phyloP scores from a whole-genome alignment of 805 yeast species.

The Yarrowia sp. region DNA sequence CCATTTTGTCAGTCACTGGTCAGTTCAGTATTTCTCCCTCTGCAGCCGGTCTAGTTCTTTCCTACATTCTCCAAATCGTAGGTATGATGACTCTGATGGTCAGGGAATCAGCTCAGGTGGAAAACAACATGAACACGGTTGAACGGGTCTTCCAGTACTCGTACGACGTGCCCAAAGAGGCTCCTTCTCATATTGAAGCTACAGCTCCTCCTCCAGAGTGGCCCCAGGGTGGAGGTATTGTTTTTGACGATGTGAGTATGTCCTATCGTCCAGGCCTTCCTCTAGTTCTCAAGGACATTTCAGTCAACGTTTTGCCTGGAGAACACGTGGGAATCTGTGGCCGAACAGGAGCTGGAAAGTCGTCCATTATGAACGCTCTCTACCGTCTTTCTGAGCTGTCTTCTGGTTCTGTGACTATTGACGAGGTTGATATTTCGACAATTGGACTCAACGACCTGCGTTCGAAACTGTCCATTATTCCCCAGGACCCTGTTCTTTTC shows the following conservation, averaged over 20 bases:
- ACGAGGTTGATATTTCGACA: conserved; percentile 57
- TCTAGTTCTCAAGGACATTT: conserved; percentile 62
- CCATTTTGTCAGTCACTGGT: conserved; percentile 55
- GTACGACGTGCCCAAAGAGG: conserved; percentile 56
- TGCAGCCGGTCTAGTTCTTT: conserved; percentile 60
- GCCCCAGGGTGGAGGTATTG: conserved; percentile 81
- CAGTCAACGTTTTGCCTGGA: conserved; percentile 69
- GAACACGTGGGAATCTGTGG: conserved; percentile 93
- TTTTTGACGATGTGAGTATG: conserved; percentile 68
- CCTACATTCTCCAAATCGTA: conserved; percentile 54
- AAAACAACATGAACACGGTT: conserved; percentile 70
- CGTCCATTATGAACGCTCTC: conserved; percentile 90
- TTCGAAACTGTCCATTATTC: conserved; percentile 62
- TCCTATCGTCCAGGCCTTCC: conserved; percentile 88
- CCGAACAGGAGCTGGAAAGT: conserved; percentile 97
- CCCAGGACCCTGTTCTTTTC: conserved; percentile 77
- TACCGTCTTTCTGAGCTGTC: conserved; percentile 59
- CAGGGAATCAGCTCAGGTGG: conserved; percentile 62
- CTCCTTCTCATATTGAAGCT: conserved; percentile 52
- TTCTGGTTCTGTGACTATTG: conserved; percentile 56
- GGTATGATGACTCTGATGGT: conserved; percentile 72
- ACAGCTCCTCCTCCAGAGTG: conserved; percentile 55
- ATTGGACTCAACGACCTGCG: conserved; percentile 63
- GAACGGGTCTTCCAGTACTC: conserved; percentile 64
- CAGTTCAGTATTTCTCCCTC: conserved; percentile 58